These are phyloP conservation scores for Tetrastigma voinierianum DNA, from an alignment of 164 flowering plant genomes.

Conservation along the genomic window DNA sequence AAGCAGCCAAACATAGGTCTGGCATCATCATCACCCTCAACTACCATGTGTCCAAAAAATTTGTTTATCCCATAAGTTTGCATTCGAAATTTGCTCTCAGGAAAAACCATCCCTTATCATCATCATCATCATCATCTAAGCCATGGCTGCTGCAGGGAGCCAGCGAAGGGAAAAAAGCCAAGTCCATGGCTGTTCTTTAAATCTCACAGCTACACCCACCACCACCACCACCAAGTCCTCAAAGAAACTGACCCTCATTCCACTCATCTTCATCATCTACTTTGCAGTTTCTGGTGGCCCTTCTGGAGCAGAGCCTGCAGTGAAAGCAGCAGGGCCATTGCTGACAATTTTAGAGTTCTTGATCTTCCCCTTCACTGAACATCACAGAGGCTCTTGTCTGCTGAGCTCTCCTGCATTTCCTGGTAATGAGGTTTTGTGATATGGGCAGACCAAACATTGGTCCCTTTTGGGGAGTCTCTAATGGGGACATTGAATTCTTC, in stretches of 20 bases:
- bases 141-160: background rate
- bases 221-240: conserved; percentile 3
- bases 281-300: conserved; percentile 97
- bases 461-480: conserved; percentile 78
- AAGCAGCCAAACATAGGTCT: too few relatives aligned
- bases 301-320: conserved; percentile 79
- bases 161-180: background rate
- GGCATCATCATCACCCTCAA: too few relatives aligned
- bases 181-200: too few relatives aligned
- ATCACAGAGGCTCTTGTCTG: conserved; percentile 85
- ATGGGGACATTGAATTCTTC: conserved; percentile 82
- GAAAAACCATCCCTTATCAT: too few relatives aligned
- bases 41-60: too few relatives aligned
- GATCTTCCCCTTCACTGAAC: conserved; percentile 91
- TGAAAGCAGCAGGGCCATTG: conserved; percentile 82
- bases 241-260: conserved; percentile 59
- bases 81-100: too few relatives aligned
- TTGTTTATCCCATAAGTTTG: too few relatives aligned
- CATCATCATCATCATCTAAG: too few relatives aligned
- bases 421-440: conserved; percentile 86
- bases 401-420: conserved; percentile 80
- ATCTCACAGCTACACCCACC: conserved; percentile 2
- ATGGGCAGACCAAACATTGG: conserved; percentile 78
- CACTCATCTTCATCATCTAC: conserved; percentile 80
- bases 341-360: conserved; percentile 74